Evolutionary conservation across 495 filamentous ascomycete species (phyloP).

Genomic region (Cryomyces antarcticus): DNA sequence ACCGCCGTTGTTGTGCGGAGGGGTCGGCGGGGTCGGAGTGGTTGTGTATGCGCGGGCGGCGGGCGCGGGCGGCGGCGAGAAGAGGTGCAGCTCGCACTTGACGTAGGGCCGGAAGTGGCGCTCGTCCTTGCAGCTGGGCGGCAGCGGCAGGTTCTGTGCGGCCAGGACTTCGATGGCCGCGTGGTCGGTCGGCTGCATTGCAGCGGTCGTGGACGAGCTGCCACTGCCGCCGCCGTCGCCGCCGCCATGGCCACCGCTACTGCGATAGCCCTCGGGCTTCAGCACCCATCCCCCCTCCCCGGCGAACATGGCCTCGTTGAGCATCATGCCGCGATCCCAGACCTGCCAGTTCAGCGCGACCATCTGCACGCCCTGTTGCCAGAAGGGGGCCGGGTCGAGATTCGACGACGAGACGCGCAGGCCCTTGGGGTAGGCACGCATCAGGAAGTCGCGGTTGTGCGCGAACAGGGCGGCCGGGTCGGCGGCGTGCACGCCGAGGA

Average conservation of each 20-base stretch:
- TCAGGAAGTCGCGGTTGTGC: slow-evolving; percentile 68
- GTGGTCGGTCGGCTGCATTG: slow-evolving; percentile 5
- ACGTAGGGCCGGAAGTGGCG: slow-evolving; percentile 56
- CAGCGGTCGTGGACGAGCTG: slow-evolving; percentile 3
- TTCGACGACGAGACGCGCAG: slow-evolving; percentile 70
- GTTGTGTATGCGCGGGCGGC: slow-evolving; percentile 17
- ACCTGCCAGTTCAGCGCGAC: slow-evolving; percentile 92
- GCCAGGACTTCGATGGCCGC: slow-evolving; percentile 30
- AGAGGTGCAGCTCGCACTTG: slow-evolving; percentile 64
- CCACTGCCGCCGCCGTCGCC: slow-evolving; percentile 14
- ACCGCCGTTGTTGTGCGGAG: slow-evolving; percentile 15
- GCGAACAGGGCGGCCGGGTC: slow-evolving; percentile 41
- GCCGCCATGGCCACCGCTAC: slow-evolving; percentile 8
- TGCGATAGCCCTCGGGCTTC: slow-evolving; percentile 53
- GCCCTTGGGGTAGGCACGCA: slow-evolving; percentile 77
- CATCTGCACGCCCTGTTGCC: slow-evolving; percentile 78
- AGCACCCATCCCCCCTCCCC: slow-evolving; percentile 64
- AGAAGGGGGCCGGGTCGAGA: slow-evolving; percentile 62
- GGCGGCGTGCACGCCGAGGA: slow-evolving; percentile 46
- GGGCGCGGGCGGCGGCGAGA: slow-evolving; percentile 26
- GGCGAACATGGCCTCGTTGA: slow-evolving; percentile 82
- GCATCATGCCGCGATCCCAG: slow-evolving; percentile 82
- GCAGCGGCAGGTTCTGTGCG: slow-evolving; percentile 34
- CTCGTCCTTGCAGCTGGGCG: slow-evolving; percentile 26
- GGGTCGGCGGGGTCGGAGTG: too few species aligned